Evolutionary conservation across 2,329 filamentous ascomycete genomes (phyloP), one percentile per base, ranked within the genome.

Genomic region (Graphiopsis chlorocephala): DNA sequence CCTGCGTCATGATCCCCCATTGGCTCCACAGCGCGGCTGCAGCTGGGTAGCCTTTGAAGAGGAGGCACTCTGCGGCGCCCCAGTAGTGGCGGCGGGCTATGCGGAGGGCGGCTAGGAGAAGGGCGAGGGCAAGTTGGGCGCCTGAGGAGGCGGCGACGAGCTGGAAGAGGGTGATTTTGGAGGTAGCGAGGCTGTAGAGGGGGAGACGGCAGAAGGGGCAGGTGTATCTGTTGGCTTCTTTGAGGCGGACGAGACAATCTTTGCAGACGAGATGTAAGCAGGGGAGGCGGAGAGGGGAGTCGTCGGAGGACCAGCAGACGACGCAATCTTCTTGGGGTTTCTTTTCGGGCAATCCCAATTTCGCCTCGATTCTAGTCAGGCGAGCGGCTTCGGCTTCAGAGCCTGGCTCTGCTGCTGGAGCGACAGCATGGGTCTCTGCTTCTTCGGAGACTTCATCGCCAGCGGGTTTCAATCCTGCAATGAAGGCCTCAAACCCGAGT

Each of bases 241-340:
- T 31, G n/a, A 61, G 58, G 28, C 58, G 58, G 45, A 2, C 0
- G 0, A 61, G 45, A 45, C 58, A 61, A n/a, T 20, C 42, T 15
- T 20, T 4, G 29, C 58, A 61, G 8, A 61, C 58, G 17, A 33
- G 14, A 29, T 61, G 58, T n/a, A 45, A 20, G 45, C 58, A 61
- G 45, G 58, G 58, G 12, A 61, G 58, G 2, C 2, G 29, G 2
- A 52, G 45, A n/a, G 58, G 58, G 12, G 42, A 2, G 1, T 31
- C 38, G 5, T 33, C 42, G 57, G 57, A 25, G 10, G 58, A 35
- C 58, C 58, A 61, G 58, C 58, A 61, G 45, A 61, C 23, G 17
- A 61, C 42, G 28, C 58, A 61, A 0, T 61, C 58, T 23, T 26
- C 20, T n/a, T 38, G n/a, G 29, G 23, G 42, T 35, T 61, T 38